Evolutionary conservation across 305 asterid species (phyloP), one percentile per base, ranked within the genome.

Genomic region (Solanum hybrid): DNA sequence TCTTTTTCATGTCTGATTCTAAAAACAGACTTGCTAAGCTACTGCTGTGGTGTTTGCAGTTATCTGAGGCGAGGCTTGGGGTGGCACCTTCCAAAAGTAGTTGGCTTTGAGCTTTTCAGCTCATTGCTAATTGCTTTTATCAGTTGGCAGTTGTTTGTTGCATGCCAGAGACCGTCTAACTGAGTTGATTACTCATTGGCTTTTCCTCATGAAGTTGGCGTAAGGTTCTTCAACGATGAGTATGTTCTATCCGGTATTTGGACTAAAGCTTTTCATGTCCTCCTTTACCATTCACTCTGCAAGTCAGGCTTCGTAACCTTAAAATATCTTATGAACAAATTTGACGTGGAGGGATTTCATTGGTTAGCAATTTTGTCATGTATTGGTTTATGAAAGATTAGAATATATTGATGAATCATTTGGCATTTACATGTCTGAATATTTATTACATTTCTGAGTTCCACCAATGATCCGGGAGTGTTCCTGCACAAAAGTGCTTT

Each of bases 61-160:
- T 98, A 98, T 90, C 92, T 98, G 93, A 96, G 93, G 89, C 95
- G 88, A 88, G 94, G 98, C 16, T 89, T 96, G 92, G 99, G 98
- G 86, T 98, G 99, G 99, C 97, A 96, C 80, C 93, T 96, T n/a
- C 95, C 98, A 1, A 92, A 96, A 91, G 92, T 97, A 24, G 99
- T 98, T 51, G 98, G 99, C 90, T 96, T 98, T 87, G 98, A 98
- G 93, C 92, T 98, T n/a, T 92, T 94, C 90, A 91, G 97, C 89
- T 97, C 99, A 37, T 92, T 98, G 94, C 92, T 90, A 86, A 95
- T 97, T 98, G 99, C 99, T 89, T 96, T 97, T 89, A 90, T 96
- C 89, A 97, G 99, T 95, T 98, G 99, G 99, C 99, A 98, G 91
- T 92, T 98, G 77, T 96, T 95, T 89, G 87, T 94, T 27, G 96